Conservation (phyloP, 805 yeast species). For the Lachancea thermotolerans region DNA sequence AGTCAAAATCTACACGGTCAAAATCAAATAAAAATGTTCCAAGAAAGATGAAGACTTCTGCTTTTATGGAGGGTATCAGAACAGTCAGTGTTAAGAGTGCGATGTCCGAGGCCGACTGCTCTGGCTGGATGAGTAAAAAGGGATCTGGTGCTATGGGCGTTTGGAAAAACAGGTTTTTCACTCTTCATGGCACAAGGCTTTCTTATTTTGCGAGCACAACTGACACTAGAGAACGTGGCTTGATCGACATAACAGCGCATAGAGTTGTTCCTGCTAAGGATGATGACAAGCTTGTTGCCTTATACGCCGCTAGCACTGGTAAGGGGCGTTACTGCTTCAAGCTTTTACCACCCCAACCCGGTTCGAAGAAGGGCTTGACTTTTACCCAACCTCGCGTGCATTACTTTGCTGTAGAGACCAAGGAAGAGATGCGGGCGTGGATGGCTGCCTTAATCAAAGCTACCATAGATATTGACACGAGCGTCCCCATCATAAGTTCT, state of each 20-base stretch:
- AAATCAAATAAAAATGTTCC: conserved; percentile 43
- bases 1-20: conserved; percentile 46
- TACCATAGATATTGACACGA: conserved; percentile 90
- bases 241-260: conserved; percentile 94
- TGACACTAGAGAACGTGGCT: conserved; percentile 82
- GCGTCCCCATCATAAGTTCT: conserved; percentile 85
- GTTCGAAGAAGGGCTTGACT: conserved; percentile 87
- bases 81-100: conserved; percentile 71
- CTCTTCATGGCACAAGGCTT: conserved; percentile 85
- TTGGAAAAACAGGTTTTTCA: conserved; percentile 82
- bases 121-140: conserved; percentile 96
- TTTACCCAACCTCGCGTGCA: conserved; percentile 96
- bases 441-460: conserved; percentile 91
- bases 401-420: conserved; percentile 88
- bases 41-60: conserved; percentile 61
- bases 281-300: conserved; percentile 77
- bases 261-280: conserved; percentile 77
- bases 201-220: conserved; percentile 76
- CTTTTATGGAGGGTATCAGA: conserved; percentile 84
- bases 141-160: conserved; percentile 80
- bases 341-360: conserved; percentile 95
- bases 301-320: conserved; percentile 90
- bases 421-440: conserved; percentile 92
- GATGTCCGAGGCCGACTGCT: conserved; percentile 61
- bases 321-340: conserved; percentile 92